These are phyloP conservation scores for Myriosclerotinia duriaeana DNA, from an alignment of 2,329 filamentous ascomycete genomes.

Conservation along the genomic window DNA sequence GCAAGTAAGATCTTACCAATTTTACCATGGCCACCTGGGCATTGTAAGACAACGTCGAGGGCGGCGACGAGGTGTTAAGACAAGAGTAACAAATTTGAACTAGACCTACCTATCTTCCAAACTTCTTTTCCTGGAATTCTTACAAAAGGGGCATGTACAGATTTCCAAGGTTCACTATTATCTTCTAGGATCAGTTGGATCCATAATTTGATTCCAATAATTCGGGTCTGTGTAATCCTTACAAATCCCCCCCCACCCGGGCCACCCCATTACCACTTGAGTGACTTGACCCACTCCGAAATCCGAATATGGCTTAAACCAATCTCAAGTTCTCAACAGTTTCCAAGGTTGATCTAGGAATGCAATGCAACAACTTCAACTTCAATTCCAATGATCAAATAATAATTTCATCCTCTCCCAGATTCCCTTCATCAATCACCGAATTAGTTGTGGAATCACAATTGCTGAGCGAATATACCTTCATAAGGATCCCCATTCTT, in stretches of 20 bases:
- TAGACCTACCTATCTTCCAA: background rate
- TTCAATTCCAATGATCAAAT: background rate
- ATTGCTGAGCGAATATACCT: background rate
- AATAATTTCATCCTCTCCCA: too few relatives aligned
- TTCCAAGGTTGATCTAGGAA: background rate
- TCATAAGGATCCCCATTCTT: background rate
- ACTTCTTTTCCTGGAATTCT: too few relatives aligned
- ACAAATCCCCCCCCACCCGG: background rate
- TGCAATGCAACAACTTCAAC: background rate
- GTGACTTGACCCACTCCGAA: background rate
- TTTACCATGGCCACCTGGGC: too few relatives aligned
- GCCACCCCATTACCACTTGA: background rate
- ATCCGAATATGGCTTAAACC: background rate
- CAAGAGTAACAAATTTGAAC: too few relatives aligned
- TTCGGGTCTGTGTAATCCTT: slow-evolving; percentile 11
- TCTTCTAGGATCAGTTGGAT: too few relatives aligned
- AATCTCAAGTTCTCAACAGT: slow-evolving; percentile 12
- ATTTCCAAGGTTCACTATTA: too few relatives aligned
- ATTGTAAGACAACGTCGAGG: too few relatives aligned
- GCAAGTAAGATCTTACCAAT: too few relatives aligned
- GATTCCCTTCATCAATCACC: slow-evolving; percentile 1
- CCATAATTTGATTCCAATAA: slow-evolving; percentile 9
- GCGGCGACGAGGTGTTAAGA: too few relatives aligned
- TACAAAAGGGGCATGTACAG: background rate
- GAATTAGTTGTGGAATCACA: background rate